Percentiles rank a stretch among this genome's conserved stretches.
These are phyloP conservation scores for Graphiopsis chlorocephala DNA, from an alignment of 2,329 filamentous ascomycete genomes.

Conservation along the genomic window DNA sequence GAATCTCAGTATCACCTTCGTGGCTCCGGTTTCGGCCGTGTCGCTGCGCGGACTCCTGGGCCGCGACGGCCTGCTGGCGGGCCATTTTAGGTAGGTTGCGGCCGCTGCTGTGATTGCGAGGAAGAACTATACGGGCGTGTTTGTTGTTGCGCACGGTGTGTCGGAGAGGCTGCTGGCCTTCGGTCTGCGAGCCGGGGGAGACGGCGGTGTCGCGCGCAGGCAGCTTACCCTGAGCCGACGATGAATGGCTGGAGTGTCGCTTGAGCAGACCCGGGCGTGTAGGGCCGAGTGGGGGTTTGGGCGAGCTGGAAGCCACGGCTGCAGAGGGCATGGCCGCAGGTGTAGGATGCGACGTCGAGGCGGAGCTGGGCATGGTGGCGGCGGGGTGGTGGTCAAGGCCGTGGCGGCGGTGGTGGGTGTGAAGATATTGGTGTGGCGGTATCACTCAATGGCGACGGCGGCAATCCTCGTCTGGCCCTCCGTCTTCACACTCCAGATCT, in stretches of 20 bases:
- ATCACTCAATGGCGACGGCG: neutral
- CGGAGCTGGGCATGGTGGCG: neutral
- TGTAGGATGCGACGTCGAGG: slow-evolving; percentile 3
- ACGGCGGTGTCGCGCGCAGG: slow-evolving; percentile 15
- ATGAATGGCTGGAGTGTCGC: slow-evolving; percentile 32
- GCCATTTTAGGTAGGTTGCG: slow-evolving; percentile 32
- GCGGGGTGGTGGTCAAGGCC: neutral
- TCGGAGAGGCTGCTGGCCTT: slow-evolving; percentile 23
- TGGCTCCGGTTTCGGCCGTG: slow-evolving; percentile 30
- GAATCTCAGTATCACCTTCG: slow-evolving; percentile 35
- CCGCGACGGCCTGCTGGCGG: slow-evolving; percentile 20
- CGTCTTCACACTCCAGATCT: neutral
- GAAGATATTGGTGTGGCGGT: no score
- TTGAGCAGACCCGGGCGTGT: slow-evolving; percentile 29
- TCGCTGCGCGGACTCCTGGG: slow-evolving; percentile 22
- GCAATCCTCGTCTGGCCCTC: neutral
- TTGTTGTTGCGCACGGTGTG: slow-evolving; percentile 23
- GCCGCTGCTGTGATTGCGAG: slow-evolving; percentile 33
- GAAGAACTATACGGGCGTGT: slow-evolving; percentile 33
- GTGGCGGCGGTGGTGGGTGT: neutral
- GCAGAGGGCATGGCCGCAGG: slow-evolving; percentile 12
- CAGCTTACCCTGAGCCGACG: slow-evolving; percentile 18
- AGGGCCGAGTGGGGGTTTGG: slow-evolving; percentile 15
- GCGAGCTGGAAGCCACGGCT: slow-evolving; percentile 12
- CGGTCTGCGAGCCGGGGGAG: slow-evolving; percentile 28